These are phyloP conservation scores for Dendrobium catenatum DNA, from an alignment of 106 monocot species.

Conservation along the genomic window DNA sequence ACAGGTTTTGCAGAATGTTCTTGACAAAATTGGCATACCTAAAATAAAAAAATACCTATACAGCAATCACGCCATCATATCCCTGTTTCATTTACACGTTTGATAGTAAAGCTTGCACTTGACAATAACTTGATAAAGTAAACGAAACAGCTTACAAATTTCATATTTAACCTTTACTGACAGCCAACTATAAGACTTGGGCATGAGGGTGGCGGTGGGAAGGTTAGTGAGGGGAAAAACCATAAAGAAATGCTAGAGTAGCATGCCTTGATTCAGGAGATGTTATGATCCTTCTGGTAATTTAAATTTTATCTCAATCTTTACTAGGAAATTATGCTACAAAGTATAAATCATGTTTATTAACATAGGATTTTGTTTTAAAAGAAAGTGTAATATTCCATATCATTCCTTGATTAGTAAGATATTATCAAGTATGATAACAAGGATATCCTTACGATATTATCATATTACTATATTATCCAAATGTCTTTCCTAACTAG, in stretches of 20 bases:
- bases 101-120: not conserved
- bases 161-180: not conserved
- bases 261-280: no score
- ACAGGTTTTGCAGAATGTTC: slow-evolving; percentile 60
- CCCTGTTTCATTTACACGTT: not conserved
- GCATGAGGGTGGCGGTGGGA: not conserved
- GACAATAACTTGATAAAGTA: not conserved
- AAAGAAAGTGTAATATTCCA: not conserved
- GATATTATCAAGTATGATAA: not conserved
- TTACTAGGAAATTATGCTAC: no score
- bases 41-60: slow-evolving; percentile 1
- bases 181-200: not conserved
- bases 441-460: not conserved
- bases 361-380: no score
- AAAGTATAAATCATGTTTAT: no score
- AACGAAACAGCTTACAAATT: not conserved
- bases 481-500: not conserved
- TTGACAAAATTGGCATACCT: slow-evolving; percentile 89
- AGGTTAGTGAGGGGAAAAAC: not conserved
- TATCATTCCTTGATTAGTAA: not conserved
- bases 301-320: no score
- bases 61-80: not conserved
- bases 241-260: not conserved
- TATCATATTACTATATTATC: not conserved
- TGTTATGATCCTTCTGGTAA: no score